A percentile compares a stretch with the other conserved stretches of the same genome.
These are phyloP conservation scores for Tuber microsphaerosporum DNA, from an alignment of 495 filamentous ascomycete genomes.

Conservation along the genomic window DNA sequence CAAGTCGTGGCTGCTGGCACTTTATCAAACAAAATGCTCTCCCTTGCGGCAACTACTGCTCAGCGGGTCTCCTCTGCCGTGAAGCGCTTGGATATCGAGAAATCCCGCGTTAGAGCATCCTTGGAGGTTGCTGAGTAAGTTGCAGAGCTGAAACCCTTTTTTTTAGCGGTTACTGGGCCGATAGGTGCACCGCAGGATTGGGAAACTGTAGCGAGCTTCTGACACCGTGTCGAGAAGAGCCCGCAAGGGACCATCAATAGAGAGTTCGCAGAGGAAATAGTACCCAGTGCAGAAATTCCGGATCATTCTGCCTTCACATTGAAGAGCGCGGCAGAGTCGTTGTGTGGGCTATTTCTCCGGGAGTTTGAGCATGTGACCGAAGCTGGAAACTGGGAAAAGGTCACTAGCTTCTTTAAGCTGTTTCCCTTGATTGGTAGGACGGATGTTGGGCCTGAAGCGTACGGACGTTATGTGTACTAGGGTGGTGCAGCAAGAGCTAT, in stretches of 20 bases:
- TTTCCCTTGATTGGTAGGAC: constrained; percentile 90
- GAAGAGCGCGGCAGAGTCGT: constrained; percentile 72
- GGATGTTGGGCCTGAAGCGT: constrained; percentile 85
- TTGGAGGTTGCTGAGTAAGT: constrained; percentile 92
- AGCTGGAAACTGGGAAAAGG: constrained; percentile 72
- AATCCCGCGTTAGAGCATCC: constrained; percentile 79
- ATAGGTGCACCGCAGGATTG: constrained; percentile 98
- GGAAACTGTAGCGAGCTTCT: constrained; percentile 89
- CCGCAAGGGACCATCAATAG: constrained; percentile 73
- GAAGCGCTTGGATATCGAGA: constrained; percentile 77
- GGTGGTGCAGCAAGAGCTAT: constrained; percentile 80
- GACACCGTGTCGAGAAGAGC: constrained; percentile 71
- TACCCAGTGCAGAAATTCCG: constrained; percentile 90
- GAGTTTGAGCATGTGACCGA: constrained; percentile 91
- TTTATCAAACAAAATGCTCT: constrained; percentile 82
- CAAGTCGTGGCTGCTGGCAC: constrained; percentile 74
- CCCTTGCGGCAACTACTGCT: constrained; percentile 75
- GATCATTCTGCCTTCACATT: constrained; percentile 83
- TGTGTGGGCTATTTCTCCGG: constrained; percentile 81
- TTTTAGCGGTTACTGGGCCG: constrained; percentile 85
- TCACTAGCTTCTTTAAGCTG: constrained; percentile 95
- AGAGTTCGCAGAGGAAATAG: constrained; percentile 84
- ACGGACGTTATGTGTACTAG: constrained; percentile 89
- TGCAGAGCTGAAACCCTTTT: constrained; percentile 88
- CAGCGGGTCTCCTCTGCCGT: constrained; percentile 77